A percentile compares a stretch with the other conserved stretches of the same genome.
Conservation (phyloP, 495 filamentous ascomycete species). For the Penicillium paradoxum region DNA sequence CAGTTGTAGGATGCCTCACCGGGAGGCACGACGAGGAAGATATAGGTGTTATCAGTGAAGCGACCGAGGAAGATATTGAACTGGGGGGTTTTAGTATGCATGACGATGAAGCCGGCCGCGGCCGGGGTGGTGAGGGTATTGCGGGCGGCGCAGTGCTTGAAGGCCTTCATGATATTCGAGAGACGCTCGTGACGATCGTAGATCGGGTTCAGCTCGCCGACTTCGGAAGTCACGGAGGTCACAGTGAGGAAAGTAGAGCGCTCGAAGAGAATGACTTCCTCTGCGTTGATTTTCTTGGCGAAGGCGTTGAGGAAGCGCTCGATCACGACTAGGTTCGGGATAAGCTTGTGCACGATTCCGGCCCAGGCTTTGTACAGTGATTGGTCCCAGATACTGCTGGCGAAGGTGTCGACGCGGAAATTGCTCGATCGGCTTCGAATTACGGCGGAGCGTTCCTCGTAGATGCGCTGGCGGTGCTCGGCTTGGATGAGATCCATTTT, state of each 20-base stretch:
- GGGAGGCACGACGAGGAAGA: conserved; percentile 83
- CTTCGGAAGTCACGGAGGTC: conserved; percentile 68
- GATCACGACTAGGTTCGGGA: conserved; percentile 87
- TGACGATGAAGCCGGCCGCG: conserved; percentile 57
- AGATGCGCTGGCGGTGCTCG: conserved; percentile 69
- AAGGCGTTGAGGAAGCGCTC: conserved; percentile 75
- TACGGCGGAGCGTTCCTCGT: conserved; percentile 67
- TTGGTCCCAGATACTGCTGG: conserved; percentile 98
- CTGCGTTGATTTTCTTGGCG: conserved; percentile 77
- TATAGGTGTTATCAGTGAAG: conserved; percentile 94
- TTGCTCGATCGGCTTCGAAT: conserved; percentile 71
- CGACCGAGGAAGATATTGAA: conserved; percentile 92
- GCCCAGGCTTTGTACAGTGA: conserved; percentile 98
- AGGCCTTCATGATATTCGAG: conserved; percentile 93
- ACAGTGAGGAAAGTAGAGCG: conserved; percentile 93
- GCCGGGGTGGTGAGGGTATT: conserved; percentile 49
- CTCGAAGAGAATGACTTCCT: conserved; percentile 94
- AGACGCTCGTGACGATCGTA: conserved; percentile 92
- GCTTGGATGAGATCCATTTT: conserved; percentile 97
- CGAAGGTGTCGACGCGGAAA: conserved; percentile 69
- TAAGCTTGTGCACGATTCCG: conserved; percentile 89
- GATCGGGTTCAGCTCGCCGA: conserved; percentile 75
- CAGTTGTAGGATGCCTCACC: conserved; percentile 84
- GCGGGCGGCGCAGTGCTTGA: conserved; percentile 75
- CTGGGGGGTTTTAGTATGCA: conserved; percentile 61